Evolutionary conservation across 805 yeast species (phyloP).

Genomic region (Blastobotrys terrestris): DNA sequence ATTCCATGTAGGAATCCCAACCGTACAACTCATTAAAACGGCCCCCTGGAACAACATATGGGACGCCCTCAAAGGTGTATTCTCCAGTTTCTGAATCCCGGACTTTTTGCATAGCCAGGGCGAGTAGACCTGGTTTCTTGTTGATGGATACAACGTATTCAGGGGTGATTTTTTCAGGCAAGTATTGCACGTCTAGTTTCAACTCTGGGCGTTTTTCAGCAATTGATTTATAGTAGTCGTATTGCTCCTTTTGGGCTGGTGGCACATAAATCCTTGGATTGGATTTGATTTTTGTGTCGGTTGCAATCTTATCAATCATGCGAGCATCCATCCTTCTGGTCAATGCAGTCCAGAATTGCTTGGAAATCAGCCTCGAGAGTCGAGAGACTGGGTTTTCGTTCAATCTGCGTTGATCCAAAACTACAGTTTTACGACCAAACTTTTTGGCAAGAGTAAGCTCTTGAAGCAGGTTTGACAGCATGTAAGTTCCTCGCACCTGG

Average conservation of each 20-base stretch:
- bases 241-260: slow-evolving; percentile 60
- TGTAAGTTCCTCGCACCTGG: slow-evolving; percentile 80
- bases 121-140: slow-evolving; percentile 76
- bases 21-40: slow-evolving; percentile 95
- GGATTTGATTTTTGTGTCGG: slow-evolving; percentile 59
- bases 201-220: slow-evolving; percentile 49
- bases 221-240: slow-evolving; percentile 53
- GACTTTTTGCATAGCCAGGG: slow-evolving; percentile 60
- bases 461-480: slow-evolving; percentile 79
- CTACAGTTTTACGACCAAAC: slow-evolving; percentile 69
- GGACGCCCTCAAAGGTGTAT: slow-evolving; percentile 42
- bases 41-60: slow-evolving; percentile 96
- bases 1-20: slow-evolving; percentile 95
- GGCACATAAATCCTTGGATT: slow-evolving; percentile 76
- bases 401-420: slow-evolving; percentile 75
- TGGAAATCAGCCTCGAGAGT: slow-evolving; percentile 62
- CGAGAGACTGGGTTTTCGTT: slow-evolving; percentile 84
- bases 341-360: slow-evolving; percentile 73
- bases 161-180: slow-evolving; percentile 71
- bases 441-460: slow-evolving; percentile 82
- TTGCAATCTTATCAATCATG: slow-evolving; percentile 63
- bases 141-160: slow-evolving; percentile 72
- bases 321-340: slow-evolving; percentile 63
- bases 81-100: slow-evolving; percentile 37
- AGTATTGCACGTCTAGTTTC: slow-evolving; percentile 63